Conservation (phyloP, 2,329 filamentous ascomycete species). For the Xylariaceae sp. region DNA sequence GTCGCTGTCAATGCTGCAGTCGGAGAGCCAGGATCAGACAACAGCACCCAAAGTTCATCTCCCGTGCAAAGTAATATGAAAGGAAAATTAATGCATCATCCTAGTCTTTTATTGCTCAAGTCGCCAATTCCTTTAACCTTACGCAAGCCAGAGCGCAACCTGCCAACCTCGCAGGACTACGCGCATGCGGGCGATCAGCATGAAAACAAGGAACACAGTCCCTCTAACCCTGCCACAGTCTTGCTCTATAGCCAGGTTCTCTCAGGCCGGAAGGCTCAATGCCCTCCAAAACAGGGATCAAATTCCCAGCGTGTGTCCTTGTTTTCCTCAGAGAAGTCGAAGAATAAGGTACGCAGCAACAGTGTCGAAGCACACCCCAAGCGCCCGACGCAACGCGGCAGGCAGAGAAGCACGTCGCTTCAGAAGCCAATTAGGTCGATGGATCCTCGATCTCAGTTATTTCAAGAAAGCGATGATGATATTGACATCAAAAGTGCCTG, state of each 20-base stretch:
- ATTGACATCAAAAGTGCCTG: conserved; percentile 18
- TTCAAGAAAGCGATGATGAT: conserved; percentile 7
- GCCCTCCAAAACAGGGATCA: background rate
- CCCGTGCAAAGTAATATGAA: no score
- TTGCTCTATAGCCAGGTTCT: background rate
- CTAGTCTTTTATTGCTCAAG: no score
- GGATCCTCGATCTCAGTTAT: conserved; percentile 19
- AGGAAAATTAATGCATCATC: no score
- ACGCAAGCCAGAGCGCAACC: no score
- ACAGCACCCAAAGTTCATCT: no score
- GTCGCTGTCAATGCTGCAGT: no score
- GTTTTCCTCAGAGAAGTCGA: background rate
- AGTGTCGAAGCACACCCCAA: background rate
- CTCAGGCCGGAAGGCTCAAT: background rate
- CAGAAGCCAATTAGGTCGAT: conserved; percentile 2
- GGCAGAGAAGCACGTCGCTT: conserved; percentile 1
- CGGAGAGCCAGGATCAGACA: no score
- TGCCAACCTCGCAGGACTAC: no score
- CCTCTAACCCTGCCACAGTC: background rate
- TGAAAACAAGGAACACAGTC: background rate
- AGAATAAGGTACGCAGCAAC: background rate
- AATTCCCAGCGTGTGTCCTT: background rate
- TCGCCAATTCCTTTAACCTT: no score
- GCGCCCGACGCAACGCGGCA: conserved; percentile 11
- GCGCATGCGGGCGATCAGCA: background rate